Evolutionary conservation across 306 rosid genomes (phyloP).

Genomic region (Alnus rubra): DNA sequence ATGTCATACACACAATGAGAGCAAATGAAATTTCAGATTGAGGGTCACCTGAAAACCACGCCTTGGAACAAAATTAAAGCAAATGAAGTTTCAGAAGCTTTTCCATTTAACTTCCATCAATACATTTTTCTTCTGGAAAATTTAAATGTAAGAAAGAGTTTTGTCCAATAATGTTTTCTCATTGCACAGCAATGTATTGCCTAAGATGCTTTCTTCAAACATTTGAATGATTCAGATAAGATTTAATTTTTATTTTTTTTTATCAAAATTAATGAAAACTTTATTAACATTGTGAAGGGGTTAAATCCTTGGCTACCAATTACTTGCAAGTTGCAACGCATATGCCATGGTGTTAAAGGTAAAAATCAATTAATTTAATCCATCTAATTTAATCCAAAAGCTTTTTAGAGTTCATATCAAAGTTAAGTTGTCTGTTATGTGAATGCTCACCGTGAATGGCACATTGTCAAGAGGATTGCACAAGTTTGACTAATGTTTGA

Average conservation of each 20-base stretch:
- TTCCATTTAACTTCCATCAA: not conserved
- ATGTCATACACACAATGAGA: too few relatives aligned
- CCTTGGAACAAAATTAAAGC: not conserved
- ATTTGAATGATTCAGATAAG: too few relatives aligned
- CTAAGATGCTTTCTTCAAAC: too few relatives aligned
- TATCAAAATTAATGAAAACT: too few relatives aligned
- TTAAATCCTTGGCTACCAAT: not conserved
- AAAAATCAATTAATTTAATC: not conserved
- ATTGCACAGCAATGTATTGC: not conserved
- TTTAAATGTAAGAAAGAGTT: not conserved
- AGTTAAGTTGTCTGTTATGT: not conserved
- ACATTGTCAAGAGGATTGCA: not conserved
- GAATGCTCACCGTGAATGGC: not conserved
- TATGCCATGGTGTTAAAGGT: not conserved
- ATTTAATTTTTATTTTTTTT: too few relatives aligned
- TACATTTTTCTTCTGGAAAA: not conserved
- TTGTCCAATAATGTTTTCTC: not conserved
- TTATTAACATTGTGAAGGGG: too few relatives aligned
- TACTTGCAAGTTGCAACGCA: too few relatives aligned
- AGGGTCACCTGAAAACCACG: not conserved
- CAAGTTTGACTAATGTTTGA: not conserved
- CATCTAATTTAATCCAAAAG: not conserved
- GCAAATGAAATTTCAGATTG: too few relatives aligned
- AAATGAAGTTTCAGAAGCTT: not conserved
- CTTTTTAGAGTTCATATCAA: not conserved